Base-by-base conservation (phyloP, 2,329 filamentous ascomycete species). In the Nothopassalora personata region DNA sequence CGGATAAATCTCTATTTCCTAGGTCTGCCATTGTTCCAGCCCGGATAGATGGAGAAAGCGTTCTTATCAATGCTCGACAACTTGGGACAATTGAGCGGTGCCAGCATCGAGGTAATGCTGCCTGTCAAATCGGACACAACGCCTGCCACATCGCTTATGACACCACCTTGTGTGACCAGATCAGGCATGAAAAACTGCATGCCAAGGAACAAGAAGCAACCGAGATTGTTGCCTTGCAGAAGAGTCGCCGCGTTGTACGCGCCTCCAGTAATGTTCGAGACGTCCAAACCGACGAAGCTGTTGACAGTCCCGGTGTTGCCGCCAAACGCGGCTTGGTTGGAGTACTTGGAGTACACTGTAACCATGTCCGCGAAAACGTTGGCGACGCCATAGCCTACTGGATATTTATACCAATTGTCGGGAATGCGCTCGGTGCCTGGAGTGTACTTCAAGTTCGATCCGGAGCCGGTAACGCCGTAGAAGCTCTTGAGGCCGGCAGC, bases 261-360 rank as follows among this genome's bases (percentile, higher is more conserved):
- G 15, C 76, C 76, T 7, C 69, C 69, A 13, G 73, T 75, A n/a
- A 78, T 54, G 49, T 75, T 64, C 11, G 56, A 61, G 9, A 74
- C 59, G 57, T 75, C 66, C 49, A 76, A 47, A 6, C 71, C 71
- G n/a, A 67, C 65, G 64, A 73, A 75, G 15, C 68, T 70, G 62
- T 74, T 70, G 11, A 64, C 59, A 5, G 62, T 67, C 9, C 68
- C 70, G 6, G 57, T 60, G 63, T 75, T 75, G 36, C 73, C 73
- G 33, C 73, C 73, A 30, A 74, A 60, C 34, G 58, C 56, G 50
- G 65, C 54, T 28, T 56, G 57, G 13, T 53, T 45, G 5, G 62
- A 60, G 30, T 66, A 65, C 1, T 61, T 59, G n/a, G 57, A 46
- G 48, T 59, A 65, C 1, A 57, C 59, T 18, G 59, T 45, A 0